phyloP scores from a whole-genome alignment of 2,329 filamentous ascomycete genomes.

The Alternaria incomplexa region DNA sequence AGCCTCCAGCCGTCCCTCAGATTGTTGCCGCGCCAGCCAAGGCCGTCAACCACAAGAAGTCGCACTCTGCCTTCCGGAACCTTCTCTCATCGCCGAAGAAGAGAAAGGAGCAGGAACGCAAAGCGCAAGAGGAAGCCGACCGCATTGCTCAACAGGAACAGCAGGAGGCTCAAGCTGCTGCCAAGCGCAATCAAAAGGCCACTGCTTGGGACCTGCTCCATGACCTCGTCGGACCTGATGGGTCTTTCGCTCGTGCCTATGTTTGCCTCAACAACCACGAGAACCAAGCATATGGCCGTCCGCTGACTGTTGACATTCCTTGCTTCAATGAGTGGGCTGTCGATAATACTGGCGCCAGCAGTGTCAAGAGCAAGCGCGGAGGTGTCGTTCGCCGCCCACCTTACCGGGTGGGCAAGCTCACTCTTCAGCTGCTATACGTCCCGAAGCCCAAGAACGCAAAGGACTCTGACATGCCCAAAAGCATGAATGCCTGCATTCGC shows the following conservation, averaged over 20 bases:
- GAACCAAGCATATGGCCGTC: conserved; percentile 82
- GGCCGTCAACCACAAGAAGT: conserved; percentile 74
- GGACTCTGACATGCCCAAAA: conserved; percentile 99
- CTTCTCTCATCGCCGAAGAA: conserved; percentile 90
- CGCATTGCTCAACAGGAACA: conserved; percentile 61
- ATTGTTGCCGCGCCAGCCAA: conserved; percentile 64
- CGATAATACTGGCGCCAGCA: conserved; percentile 79
- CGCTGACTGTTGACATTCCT: conserved; percentile 84
- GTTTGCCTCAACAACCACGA: conserved; percentile 95
- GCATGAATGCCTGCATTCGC: conserved; percentile 94
- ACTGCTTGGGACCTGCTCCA: conserved; percentile 87
- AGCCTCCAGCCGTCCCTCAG: conserved; percentile 67
- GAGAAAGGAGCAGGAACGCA: conserved; percentile 89
- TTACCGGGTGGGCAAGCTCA: conserved; percentile 95
- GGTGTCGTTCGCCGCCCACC: conserved; percentile 80
- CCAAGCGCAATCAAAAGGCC: conserved; percentile 66
- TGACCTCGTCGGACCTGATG: conserved; percentile 85
- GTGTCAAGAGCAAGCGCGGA: conserved; percentile 88
- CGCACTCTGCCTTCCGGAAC: conserved; percentile 76
- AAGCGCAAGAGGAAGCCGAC: conserved; percentile 82
- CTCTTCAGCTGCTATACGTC: conserved; percentile 92
- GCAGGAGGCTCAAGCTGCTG: conserved; percentile 46
- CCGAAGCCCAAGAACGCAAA: conserved; percentile 84
- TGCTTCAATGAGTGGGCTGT: conserved; percentile 99
- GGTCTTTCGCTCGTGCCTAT: conserved; percentile 92